Conservation (phyloP, 2,329 filamentous ascomycete genomes). For the Fusarium sororula region DNA sequence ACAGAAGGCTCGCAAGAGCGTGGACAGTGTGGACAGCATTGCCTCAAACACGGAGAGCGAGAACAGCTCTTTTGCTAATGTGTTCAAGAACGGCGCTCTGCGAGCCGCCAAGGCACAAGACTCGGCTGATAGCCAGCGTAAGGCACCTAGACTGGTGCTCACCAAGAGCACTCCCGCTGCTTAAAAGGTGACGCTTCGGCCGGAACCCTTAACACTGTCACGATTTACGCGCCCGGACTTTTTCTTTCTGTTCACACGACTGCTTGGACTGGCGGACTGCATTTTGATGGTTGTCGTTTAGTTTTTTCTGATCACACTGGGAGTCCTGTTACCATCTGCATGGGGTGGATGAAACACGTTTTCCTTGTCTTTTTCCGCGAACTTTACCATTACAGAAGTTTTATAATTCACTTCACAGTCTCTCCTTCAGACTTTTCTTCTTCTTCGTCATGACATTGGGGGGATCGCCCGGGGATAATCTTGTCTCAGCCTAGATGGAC, state of each 20-base stretch:
- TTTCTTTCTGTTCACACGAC: constrained; percentile 50
- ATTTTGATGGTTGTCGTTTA: constrained; percentile 44
- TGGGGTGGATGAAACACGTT: constrained; percentile 37
- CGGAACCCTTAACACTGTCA: constrained; percentile 39
- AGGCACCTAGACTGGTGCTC: constrained; percentile 85
- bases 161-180: constrained; percentile 62
- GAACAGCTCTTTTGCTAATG: constrained; percentile 70
- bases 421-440: constrained; percentile 49
- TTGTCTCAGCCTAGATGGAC: constrained; percentile 44
- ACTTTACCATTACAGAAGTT: constrained; percentile 43
- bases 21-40: constrained; percentile 73
- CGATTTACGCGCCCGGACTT: constrained; percentile 52
- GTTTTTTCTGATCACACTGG: constrained; percentile 37
- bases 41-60: constrained; percentile 55
- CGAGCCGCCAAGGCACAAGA: constrained; percentile 63
- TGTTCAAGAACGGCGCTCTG: constrained; percentile 69
- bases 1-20: constrained; percentile 70
- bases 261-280: constrained; percentile 48
- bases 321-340: constrained; percentile 41
- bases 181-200: constrained; percentile 38
- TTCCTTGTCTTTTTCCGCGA: constrained; percentile 30
- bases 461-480: constrained; percentile 39
- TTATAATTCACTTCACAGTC: constrained; percentile 53
- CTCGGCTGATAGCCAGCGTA: constrained; percentile 72
- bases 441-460: constrained; percentile 45